Evolutionary conservation across 2,329 filamentous ascomycete genomes (phyloP).

Genomic region (Alternaria sp.): DNA sequence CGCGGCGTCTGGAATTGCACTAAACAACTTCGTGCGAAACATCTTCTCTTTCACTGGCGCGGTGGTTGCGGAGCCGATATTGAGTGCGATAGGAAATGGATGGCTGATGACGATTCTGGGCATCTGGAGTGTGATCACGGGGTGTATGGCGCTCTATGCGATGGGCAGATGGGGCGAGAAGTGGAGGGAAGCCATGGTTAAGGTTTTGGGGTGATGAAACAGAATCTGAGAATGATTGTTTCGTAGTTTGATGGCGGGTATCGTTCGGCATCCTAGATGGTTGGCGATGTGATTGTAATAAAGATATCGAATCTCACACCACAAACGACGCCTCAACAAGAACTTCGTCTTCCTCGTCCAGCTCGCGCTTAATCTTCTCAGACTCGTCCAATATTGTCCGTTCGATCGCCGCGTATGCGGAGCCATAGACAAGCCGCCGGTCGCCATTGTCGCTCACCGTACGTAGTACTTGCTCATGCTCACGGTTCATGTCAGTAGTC

Average conservation of each 20-base stretch:
- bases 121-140: slow-evolving; percentile 58
- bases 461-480: no score
- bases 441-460: no score
- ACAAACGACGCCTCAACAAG: neutral
- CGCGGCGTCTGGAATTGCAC: slow-evolving; percentile 45
- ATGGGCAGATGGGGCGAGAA: slow-evolving; percentile 66
- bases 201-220: slow-evolving; percentile 21
- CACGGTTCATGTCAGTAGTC: no score
- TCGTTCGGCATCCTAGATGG: neutral
- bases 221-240: neutral
- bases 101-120: slow-evolving; percentile 50
- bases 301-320: neutral
- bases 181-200: slow-evolving; percentile 71
- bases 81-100: slow-evolving; percentile 47
- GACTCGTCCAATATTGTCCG: no score
- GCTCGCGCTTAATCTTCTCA: no score
- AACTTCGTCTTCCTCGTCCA: neutral
- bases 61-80: slow-evolving; percentile 45
- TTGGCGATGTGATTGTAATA: neutral
- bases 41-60: slow-evolving; percentile 47
- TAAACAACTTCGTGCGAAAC: slow-evolving; percentile 51
- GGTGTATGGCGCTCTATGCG: slow-evolving; percentile 61
- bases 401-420: no score
- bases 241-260: neutral
- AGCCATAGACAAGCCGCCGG: no score